Evolutionary conservation across 2,329 filamentous ascomycete species (phyloP), one percentile per base, ranked within the genome.

Genomic region (Lecanicillium sp.): DNA sequence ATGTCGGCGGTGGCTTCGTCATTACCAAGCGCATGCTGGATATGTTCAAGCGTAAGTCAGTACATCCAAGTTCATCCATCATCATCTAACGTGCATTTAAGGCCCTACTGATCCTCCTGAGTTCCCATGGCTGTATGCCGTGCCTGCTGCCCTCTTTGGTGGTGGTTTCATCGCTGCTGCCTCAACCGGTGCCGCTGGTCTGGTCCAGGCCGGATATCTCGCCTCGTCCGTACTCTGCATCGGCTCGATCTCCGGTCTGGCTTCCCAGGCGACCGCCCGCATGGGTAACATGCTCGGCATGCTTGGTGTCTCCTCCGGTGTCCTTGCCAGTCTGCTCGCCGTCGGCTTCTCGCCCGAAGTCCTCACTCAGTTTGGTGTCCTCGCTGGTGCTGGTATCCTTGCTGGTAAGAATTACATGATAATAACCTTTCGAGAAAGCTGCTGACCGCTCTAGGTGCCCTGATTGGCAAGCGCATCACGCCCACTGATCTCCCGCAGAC

Each of bases 11-110:
- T 50, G 90, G 90, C 0, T 95, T 95, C 52, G 86, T 94, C 36
- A 88, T 95, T 51, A 94, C 89, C 3, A 94, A 94, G 68, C 78
- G 90, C 53, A 95, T 95, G 90, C 73, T 95, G 36, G 89, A 95
- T 63, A 91, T 91, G 87, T 91, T 91, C 62, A 86, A 86, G 61
- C 78, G 86, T 73, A 60, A 58, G 76, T 63, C 17, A n/a, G 4
- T 24, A 24, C 29, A 29, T 10, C 15, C 2, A 14, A 36, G 19
- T 27, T 1, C 5, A 14, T 14, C 14, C 35, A 6, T 8, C 10
- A 0, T 6, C 20, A 36, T 27, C 24, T 62, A 47, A 63, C 36
- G 1, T 14, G 12, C 20, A 5, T 2, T 2, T 5, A 41, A 77
- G 79, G 83, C 11, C 84, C 87, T 21, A 93, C 87, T 4, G 90